Conservation (phyloP, 768 basidiomycete species). For the Mycena pura region DNA sequence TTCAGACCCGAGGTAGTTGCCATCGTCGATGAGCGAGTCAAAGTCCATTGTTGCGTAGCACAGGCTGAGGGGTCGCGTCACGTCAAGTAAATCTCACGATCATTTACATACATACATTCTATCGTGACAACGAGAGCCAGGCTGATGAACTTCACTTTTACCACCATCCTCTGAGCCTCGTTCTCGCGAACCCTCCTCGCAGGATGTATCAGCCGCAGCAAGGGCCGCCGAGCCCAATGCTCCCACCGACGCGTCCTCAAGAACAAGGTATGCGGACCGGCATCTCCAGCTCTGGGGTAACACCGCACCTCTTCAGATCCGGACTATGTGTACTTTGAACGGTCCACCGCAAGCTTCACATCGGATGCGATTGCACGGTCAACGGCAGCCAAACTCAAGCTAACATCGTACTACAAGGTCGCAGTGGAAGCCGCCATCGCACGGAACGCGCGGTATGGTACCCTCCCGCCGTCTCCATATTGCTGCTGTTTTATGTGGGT, state of each 20-base stretch:
- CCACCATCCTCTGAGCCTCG: neutral
- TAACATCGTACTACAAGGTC: slow-evolving; percentile 98
- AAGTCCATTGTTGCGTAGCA: slow-evolving; percentile 69
- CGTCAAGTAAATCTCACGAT: too few species aligned
- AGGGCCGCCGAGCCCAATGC: slow-evolving; percentile 24
- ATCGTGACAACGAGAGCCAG: slow-evolving; percentile 3
- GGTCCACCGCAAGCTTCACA: slow-evolving; percentile 81
- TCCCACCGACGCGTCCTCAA: slow-evolving; percentile 16
- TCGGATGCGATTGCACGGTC: slow-evolving; percentile 88
- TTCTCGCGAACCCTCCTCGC: neutral
- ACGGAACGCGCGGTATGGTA: slow-evolving; percentile 84
- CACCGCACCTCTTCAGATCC: too few species aligned
- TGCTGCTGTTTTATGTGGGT: neutral
- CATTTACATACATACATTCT: too few species aligned
- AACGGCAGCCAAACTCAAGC: slow-evolving; percentile 93
- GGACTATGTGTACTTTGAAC: slow-evolving; percentile 95
- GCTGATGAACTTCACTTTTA: neutral
- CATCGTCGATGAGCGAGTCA: slow-evolving; percentile 81
- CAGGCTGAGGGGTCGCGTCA: slow-evolving; percentile 36
- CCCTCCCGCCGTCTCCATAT: neutral
- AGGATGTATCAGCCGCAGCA: slow-evolving; percentile 20
- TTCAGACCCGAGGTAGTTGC: slow-evolving; percentile 75
- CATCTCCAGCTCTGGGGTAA: too few species aligned
- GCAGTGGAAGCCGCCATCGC: slow-evolving; percentile 97
- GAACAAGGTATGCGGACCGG: slow-evolving; percentile 35